Base-by-base conservation (phyloP, 768 basidiomycete species). In the Chiua virens region DNA sequence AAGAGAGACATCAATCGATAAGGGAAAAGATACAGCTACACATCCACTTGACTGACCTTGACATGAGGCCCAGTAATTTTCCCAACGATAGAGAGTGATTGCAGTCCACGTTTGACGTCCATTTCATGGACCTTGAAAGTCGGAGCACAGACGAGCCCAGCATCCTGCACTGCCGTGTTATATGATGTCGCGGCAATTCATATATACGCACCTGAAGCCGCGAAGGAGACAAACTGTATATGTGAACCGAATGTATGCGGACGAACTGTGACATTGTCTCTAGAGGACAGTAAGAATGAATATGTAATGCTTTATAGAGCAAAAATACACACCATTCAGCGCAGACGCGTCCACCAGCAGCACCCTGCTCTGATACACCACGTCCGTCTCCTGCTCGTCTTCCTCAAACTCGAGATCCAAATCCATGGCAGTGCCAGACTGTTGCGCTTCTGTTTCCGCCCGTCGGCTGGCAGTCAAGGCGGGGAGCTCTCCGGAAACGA, bases 141-240 rank as follows among this genome's bases (percentile, higher is more conserved):
- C 0, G 74, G 65, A 3, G 60, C 51, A 43, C 73, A 76, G 2
- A 81, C 62, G 14, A 79, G 67, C 8, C 66, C 72, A 7, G 72
- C 68, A 50, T 81, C 80, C 80, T 81, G 52, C n/a, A 15, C 13
- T 13, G 20, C 22, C 20, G 20, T 5, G 22, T 60, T 25, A 60
- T 48, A 35, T 1, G 2, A 27, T 43, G 10, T 14, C 17, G 53
- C 27, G 32, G 23, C 2, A 35, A 14, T 13, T 28, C 13, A 1
- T 8, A 21, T 15, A 28, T 11, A 54, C 55, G 35, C 40, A 72
- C 84, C 47, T 63, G 83, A 35, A 91, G 64, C 5, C 75, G 78
- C 1, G 82, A 79, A 1, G 88, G 84, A 0, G 89, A 82, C 27
- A 92, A 62, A 60, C 86, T 82, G 65, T 92, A 92, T 9, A 92